These are phyloP conservation scores for Phytophthora crassamura DNA, from an alignment of 352 stramenopile genomes.

Conservation along the genomic window DNA sequence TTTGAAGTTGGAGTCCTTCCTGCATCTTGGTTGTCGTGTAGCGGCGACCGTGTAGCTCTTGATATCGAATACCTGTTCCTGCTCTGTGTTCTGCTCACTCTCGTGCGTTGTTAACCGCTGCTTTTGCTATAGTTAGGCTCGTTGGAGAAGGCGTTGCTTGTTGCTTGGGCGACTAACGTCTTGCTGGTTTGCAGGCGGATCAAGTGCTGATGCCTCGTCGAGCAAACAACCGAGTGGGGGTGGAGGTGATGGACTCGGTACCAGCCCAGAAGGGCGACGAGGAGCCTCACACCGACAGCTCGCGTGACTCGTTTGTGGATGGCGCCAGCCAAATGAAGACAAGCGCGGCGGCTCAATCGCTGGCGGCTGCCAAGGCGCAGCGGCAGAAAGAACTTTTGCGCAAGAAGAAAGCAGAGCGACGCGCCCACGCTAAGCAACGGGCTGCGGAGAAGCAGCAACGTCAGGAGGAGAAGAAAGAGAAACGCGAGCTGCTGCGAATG, in stretches of 20 bases:
- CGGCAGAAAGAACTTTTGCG: slow-evolving; percentile 53
- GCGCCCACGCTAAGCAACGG: slow-evolving; percentile 52
- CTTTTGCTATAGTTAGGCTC: slow-evolving; percentile 32
- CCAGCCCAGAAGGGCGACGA: slow-evolving; percentile 17
- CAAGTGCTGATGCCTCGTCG: slow-evolving; percentile 24
- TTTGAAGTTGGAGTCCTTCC: slow-evolving; percentile 12
- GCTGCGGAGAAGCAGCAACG: slow-evolving; percentile 28
- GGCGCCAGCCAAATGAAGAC: slow-evolving; percentile 5
- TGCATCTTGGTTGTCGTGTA: slow-evolving; percentile 18
- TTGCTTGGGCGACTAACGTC: background rate
- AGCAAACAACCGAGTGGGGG: slow-evolving; percentile 35
- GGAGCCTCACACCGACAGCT: slow-evolving; percentile 18
- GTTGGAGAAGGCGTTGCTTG: slow-evolving; percentile 5
- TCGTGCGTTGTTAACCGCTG: slow-evolving; percentile 15
- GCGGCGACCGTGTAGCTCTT: slow-evolving; percentile 23
- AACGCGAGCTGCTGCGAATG: slow-evolving; percentile 19
- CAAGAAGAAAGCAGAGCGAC: slow-evolving; percentile 61
- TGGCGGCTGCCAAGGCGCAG: slow-evolving; percentile 36
- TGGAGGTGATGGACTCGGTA: slow-evolving; percentile 13
- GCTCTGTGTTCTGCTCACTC: slow-evolving; percentile 1
- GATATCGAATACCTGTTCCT: slow-evolving; percentile 29
- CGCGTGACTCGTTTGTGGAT: background rate
- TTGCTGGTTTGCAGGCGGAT: background rate
- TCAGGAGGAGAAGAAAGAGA: slow-evolving; percentile 31
- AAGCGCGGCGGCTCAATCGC: slow-evolving; percentile 8